Percentiles rank a stretch among this genome's conserved stretches.
Conservation (phyloP, 78 protist species). For the Trichosphaerium sp. region DNA sequence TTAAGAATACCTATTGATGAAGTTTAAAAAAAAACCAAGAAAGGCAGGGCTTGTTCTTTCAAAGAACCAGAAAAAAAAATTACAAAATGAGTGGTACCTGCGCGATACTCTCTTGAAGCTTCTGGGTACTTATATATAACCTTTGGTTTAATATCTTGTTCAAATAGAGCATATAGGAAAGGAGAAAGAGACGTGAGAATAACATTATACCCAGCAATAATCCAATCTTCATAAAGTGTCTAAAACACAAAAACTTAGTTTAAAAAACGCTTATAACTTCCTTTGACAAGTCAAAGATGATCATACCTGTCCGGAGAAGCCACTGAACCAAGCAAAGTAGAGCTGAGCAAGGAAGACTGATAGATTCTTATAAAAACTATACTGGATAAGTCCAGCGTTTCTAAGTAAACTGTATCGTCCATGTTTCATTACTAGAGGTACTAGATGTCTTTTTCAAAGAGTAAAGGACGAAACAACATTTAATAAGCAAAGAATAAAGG, state of each 20-base stretch:
- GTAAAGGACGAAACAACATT: too few relatives aligned
- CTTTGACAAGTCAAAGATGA: constrained; percentile 57
- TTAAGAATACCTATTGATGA: too few relatives aligned
- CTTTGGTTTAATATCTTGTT: constrained; percentile 19
- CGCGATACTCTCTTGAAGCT: too few relatives aligned
- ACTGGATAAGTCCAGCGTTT: constrained; percentile 36
- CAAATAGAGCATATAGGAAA: constrained; percentile 11
- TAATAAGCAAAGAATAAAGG: too few relatives aligned
- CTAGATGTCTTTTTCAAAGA: constrained; percentile 4
- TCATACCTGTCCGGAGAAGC: constrained; percentile 18
- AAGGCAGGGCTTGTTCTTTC: too few relatives aligned
- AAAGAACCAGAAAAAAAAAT: too few relatives aligned
- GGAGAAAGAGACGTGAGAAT: constrained; percentile 64
- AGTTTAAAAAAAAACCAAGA: too few relatives aligned
- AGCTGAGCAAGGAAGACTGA: constrained; percentile 38
- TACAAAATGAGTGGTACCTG: too few relatives aligned
- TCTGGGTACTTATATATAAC: constrained; percentile 36
- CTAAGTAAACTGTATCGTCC: constrained; percentile 69
- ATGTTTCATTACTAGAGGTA: constrained; percentile 62
- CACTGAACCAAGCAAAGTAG: constrained; percentile 30
- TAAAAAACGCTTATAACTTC: not conserved
- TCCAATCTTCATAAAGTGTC: constrained; percentile 46
- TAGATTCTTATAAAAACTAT: constrained; percentile 70
- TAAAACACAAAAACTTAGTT: not conserved
- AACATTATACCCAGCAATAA: constrained; percentile 52